Percentiles rank a stretch among this genome's conserved stretches.
phyloP scores from a whole-genome alignment of 108 stramenopile genomes.

The Pseudonitzschia pungens region DNA sequence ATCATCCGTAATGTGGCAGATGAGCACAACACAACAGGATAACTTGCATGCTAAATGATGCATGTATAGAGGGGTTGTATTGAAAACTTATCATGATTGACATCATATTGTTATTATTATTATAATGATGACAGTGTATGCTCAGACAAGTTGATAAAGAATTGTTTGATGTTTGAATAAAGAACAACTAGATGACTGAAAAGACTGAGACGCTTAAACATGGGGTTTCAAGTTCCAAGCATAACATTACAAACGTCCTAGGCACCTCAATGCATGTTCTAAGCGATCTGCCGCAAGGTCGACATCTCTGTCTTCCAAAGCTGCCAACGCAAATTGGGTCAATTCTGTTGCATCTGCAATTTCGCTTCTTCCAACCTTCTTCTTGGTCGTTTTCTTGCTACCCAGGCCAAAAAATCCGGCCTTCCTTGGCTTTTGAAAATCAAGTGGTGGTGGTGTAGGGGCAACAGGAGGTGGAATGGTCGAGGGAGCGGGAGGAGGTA shows the following conservation, averaged over 20 bases:
- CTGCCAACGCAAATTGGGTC: conserved; percentile 79
- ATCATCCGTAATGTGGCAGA: no score
- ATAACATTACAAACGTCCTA: conserved; percentile 30
- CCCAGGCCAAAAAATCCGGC: conserved; percentile 32
- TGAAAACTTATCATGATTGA: no score
- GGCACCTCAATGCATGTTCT: conserved; percentile 59
- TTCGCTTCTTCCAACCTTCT: conserved; percentile 58
- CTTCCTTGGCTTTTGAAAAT: conserved; percentile 31
- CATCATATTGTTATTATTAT: no score
- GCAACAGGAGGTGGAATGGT: conserved; percentile 10
- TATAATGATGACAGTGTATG: no score
- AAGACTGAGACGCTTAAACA: not conserved
- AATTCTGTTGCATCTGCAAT: conserved; percentile 79
- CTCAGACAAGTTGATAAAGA: no score
- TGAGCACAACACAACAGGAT: no score
- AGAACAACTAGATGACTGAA: not conserved
- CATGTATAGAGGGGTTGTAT: no score
- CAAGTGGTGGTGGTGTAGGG: conserved; percentile 13
- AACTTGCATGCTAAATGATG: no score
- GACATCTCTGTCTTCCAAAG: conserved; percentile 71
- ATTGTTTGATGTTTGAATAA: no score
- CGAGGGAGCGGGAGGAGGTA: conserved; percentile 23
- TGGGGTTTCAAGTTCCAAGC: no score
- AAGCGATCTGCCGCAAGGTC: conserved; percentile 79
- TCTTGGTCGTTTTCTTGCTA: conserved; percentile 21